phyloP scores from a whole-genome alignment of 1,284 basidiomycete genomes.

The Puccinia hordei region DNA sequence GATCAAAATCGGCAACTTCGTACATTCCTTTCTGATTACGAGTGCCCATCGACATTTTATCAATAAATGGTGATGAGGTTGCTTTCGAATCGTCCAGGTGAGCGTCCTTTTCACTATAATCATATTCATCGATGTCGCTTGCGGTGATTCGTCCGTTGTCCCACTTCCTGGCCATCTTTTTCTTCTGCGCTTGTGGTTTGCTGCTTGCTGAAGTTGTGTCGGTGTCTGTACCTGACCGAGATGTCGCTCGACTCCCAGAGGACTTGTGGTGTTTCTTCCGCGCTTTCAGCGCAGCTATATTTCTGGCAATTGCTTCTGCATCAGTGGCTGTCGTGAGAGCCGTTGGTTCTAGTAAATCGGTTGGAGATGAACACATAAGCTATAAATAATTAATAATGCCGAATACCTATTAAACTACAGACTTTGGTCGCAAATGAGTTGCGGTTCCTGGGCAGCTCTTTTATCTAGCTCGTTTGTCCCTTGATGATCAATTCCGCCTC shows the following conservation, averaged over 20 bases:
- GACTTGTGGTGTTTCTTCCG: slow-evolving; percentile 14
- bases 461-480: slow-evolving; percentile 3
- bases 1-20: slow-evolving; percentile 93
- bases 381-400: background rate
- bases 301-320: slow-evolving; percentile 36
- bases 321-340: slow-evolving; percentile 36
- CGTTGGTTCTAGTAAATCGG: slow-evolving; percentile 16
- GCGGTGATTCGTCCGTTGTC: slow-evolving; percentile 73
- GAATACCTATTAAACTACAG: background rate
- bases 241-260: slow-evolving; percentile 22
- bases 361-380: background rate
- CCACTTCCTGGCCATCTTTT: slow-evolving; percentile 89
- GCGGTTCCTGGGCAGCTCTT: slow-evolving; percentile 15
- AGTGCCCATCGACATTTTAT: slow-evolving; percentile 76
- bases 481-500: slow-evolving; percentile 17
- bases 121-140: slow-evolving; percentile 82
- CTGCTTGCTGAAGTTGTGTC: slow-evolving; percentile 12
- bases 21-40: slow-evolving; percentile 82
- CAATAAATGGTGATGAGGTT: slow-evolving; percentile 69
- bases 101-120: slow-evolving; percentile 66
- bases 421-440: slow-evolving; percentile 8
- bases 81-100: slow-evolving; percentile 62
- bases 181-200: slow-evolving; percentile 59
- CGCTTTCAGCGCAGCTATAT: slow-evolving; percentile 46
- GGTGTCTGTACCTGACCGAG: slow-evolving; percentile 45